These are phyloP conservation scores for Hemisphaericaspora xylanilytica DNA, from an alignment of 1,139 yeast genomes.

Conservation along the genomic window DNA sequence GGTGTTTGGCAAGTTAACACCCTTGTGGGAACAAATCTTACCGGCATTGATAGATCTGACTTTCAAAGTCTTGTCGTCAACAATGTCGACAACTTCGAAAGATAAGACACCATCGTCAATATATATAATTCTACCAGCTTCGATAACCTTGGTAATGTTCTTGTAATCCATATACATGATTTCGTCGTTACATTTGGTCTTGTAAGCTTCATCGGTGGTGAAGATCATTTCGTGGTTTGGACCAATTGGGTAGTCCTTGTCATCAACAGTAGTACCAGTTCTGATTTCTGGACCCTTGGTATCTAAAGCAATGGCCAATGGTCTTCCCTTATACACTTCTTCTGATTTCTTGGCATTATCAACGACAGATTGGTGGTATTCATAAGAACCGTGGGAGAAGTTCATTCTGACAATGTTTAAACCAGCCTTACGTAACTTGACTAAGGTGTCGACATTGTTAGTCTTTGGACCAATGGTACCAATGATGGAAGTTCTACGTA, in stretches of 20 bases:
- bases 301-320: constrained; percentile 96
- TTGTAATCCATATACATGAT: constrained; percentile 90
- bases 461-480: constrained; percentile 99
- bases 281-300: constrained; percentile 99
- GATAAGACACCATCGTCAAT: constrained; percentile 98
- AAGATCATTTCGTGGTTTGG: constrained; percentile 89
- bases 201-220: constrained; percentile 84
- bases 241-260: constrained; percentile 75
- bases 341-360: constrained; percentile 96
- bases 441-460: constrained; percentile 81
- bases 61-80: constrained; percentile 75
- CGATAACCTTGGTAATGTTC: constrained; percentile 93
- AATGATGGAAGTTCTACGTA: constrained; percentile 94
- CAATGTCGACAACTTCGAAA: constrained; percentile 82
- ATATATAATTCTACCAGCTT: constrained; percentile 83
- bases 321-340: constrained; percentile 88
- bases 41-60: constrained; percentile 93
- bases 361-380: constrained; percentile 93
- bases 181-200: constrained; percentile 68
- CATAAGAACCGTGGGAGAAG: constrained; percentile 97
- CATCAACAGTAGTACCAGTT: constrained; percentile 88
- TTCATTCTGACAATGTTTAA: constrained; percentile 97
- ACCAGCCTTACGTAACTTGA: constrained; percentile 92
- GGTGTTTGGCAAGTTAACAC: constrained; percentile 98
- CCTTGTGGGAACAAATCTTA: constrained; percentile 94